A percentile compares a stretch with the other conserved stretches of the same genome.
phyloP scores from a whole-genome alignment of 2,329 filamentous ascomycete species.

The Sordariomycetes sp. region DNA sequence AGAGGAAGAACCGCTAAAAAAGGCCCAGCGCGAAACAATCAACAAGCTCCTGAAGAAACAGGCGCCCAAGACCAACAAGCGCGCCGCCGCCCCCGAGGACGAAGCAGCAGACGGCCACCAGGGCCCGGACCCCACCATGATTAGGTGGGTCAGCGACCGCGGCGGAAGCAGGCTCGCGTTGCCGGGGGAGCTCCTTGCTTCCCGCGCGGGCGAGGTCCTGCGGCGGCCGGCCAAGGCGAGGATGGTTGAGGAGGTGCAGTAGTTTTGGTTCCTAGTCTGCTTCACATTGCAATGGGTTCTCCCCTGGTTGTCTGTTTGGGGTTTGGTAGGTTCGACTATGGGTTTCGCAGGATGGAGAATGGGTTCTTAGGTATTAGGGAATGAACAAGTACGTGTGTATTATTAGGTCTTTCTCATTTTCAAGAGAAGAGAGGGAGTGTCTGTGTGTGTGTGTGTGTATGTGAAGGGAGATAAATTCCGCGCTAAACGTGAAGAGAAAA shows the following conservation, averaged over 20 bases:
- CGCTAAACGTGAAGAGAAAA: not conserved
- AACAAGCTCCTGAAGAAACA: constrained; percentile 83
- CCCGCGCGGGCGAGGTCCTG: constrained; percentile 50
- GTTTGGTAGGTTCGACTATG: not conserved
- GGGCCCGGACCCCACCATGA: constrained; percentile 45
- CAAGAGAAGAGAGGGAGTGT: no score
- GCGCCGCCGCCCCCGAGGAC: constrained; percentile 21
- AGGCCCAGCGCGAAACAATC: constrained; percentile 68
- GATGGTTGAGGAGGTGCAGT: constrained; percentile 42
- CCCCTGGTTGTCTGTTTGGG: not conserved
- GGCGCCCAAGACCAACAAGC: constrained; percentile 58
- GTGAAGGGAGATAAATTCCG: not conserved
- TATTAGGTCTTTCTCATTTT: no score
- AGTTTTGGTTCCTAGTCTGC: constrained; percentile 4
- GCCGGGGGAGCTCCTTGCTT: constrained; percentile 53
- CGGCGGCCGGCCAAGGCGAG: constrained; percentile 21
- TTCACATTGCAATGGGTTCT: not conserved
- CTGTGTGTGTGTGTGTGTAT: no score
- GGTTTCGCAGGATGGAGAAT: not conserved
- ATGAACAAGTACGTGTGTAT: no score
- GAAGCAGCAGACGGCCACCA: constrained; percentile 30
- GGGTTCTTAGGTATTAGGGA: no score
- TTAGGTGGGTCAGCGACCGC: constrained; percentile 59
- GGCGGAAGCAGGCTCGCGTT: constrained; percentile 50
- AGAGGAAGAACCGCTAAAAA: not conserved